These are phyloP conservation scores for Acanthamoeba royreba DNA, from an alignment of 208 protist species.

Conservation along the genomic window DNA sequence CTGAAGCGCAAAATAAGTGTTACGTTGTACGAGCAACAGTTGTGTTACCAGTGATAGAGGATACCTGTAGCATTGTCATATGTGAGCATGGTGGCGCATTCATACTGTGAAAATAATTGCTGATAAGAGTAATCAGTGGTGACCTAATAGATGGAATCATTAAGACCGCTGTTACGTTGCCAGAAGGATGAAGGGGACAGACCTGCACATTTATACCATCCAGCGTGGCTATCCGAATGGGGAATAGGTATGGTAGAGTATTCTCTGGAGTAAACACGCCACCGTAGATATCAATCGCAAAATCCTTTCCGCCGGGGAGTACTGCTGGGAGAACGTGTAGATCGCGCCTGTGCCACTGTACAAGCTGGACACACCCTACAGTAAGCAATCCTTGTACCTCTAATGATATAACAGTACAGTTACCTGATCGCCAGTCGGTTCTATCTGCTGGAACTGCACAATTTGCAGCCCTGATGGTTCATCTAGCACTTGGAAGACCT, in stretches of 20 bases:
- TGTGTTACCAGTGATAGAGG: too few relatives aligned
- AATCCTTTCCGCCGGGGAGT: not conserved
- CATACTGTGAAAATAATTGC: not conserved
- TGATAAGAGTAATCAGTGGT: not conserved
- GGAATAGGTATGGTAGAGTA: not conserved
- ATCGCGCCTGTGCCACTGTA: not conserved
- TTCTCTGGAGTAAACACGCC: not conserved
- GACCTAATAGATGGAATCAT: too few relatives aligned
- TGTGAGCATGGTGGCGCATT: not conserved
- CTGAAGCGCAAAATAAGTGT: not conserved
- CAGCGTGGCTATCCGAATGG: not conserved
- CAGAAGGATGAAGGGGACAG: not conserved
- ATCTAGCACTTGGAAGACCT: not conserved
- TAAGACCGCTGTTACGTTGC: not conserved
- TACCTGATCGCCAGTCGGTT: not conserved
- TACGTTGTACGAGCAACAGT: not conserved
- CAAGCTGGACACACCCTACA: too few relatives aligned
- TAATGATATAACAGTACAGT: not conserved
- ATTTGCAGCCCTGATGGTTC: not conserved
- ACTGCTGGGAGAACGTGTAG: not conserved
- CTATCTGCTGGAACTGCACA: not conserved
- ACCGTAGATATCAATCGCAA: not conserved
- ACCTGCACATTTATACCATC: not conserved
- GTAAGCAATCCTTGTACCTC: not conserved
- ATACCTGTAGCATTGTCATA: not conserved